Percentiles rank a stretch among this genome's conserved stretches.
Evolutionary conservation across 345 rosid species (phyloP).

Genomic region (Citrus trifoliata): DNA sequence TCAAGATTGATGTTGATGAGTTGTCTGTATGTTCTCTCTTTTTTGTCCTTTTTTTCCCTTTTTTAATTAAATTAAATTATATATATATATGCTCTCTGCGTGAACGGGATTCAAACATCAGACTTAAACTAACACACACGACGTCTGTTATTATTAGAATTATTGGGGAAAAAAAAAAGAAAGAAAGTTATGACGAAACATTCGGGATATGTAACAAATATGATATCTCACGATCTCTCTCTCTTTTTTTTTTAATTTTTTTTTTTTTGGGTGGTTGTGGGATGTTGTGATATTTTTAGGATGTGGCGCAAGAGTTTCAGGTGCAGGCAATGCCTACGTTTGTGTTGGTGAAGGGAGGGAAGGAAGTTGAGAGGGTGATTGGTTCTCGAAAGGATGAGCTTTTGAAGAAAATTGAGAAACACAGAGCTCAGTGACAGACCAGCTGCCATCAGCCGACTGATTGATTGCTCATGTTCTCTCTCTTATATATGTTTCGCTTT

Average conservation of each 20-base stretch:
- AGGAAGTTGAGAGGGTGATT: slow-evolving; percentile 63
- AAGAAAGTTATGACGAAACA: too few species aligned
- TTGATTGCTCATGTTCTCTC: background rate
- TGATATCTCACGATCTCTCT: background rate
- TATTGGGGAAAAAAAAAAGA: too few species aligned
- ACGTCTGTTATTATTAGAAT: too few species aligned
- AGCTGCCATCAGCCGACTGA: background rate
- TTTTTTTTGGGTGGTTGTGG: background rate
- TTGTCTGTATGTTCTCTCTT: slow-evolving; percentile 46
- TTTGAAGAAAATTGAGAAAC: slow-evolving; percentile 46
- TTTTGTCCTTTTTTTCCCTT: background rate
- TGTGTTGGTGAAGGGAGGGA: slow-evolving; percentile 76
- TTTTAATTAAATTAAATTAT: too few species aligned
- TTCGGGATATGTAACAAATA: too few species aligned
- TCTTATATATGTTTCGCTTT: background rate
- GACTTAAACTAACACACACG: too few species aligned
- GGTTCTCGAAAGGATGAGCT: slow-evolving; percentile 67
- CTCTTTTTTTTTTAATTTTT: too few species aligned
- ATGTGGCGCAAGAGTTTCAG: slow-evolving; percentile 64
- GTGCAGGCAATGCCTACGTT: slow-evolving; percentile 91
- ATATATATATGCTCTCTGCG: too few species aligned
- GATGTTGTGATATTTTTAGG: slow-evolving; percentile 32
- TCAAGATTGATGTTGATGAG: slow-evolving; percentile 85
- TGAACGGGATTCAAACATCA: too few species aligned
- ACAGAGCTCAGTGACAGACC: slow-evolving; percentile 12